Conservation (phyloP, 495 filamentous ascomycete species). For the Jackrogersella minutella region DNA sequence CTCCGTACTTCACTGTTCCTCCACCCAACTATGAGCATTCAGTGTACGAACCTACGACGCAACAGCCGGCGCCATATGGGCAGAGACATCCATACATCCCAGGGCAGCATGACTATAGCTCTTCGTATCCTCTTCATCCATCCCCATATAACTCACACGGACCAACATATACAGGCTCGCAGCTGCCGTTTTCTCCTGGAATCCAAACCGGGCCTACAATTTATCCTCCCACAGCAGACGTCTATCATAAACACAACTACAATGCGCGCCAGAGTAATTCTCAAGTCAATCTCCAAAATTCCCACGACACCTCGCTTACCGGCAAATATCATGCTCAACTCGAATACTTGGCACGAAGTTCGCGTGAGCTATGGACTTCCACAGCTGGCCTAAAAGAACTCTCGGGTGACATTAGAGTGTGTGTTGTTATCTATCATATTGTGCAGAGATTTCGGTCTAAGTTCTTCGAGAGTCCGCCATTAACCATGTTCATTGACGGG, state of each 20-base stretch:
- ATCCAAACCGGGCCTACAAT: slow-evolving; percentile 20
- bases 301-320: slow-evolving; percentile 32
- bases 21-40: slow-evolving; percentile 10
- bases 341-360: slow-evolving; percentile 64
- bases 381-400: slow-evolving; percentile 69
- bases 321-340: slow-evolving; percentile 60
- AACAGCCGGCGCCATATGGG: slow-evolving; percentile 1
- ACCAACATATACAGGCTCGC: slow-evolving; percentile 1
- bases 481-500: slow-evolving; percentile 72
- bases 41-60: slow-evolving; percentile 8
- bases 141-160: slow-evolving; percentile 40
- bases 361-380: slow-evolving; percentile 68
- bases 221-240: slow-evolving; percentile 7
- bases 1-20: slow-evolving; percentile 4
- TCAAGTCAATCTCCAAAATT: slow-evolving; percentile 25
- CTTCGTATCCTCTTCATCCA: slow-evolving; percentile 40
- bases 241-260: slow-evolving; percentile 41
- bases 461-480: slow-evolving; percentile 63
- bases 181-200: slow-evolving; percentile 15
- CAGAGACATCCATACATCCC: slow-evolving; percentile 33
- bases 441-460: slow-evolving; percentile 60
- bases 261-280: slow-evolving; percentile 34
- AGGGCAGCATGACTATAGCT: slow-evolving; percentile 43
- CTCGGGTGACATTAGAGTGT: slow-evolving; percentile 67
- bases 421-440: slow-evolving; percentile 69